Evolutionary conservation across 352 stramenopile species (phyloP), one percentile per base, ranked within the genome.

Genomic region (Phytophthora pluvialis): DNA sequence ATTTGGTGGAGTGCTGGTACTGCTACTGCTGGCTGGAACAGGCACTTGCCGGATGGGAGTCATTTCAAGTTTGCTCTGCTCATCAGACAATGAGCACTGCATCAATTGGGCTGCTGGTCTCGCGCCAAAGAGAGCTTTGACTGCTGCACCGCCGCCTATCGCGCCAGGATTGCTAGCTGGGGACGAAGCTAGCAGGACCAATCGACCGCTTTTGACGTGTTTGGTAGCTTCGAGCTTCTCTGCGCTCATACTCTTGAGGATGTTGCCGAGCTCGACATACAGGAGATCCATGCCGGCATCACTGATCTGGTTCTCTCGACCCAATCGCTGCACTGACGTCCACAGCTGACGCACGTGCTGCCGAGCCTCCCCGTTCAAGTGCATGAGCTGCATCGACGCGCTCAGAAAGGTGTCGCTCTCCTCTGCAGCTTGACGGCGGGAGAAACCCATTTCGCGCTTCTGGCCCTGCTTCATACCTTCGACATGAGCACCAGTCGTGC

Each of bases 281-380:
- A 86, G 31, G 55, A 80, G n/a, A 75, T 89, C 64, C 70, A 80
- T 51, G 46, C 72, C 51, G 31, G 74, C n/a, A 60, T 81, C 33
- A 64, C 70, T 46, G 80, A 93, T 70, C 69, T 78, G 25, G 50
- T 75, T 47, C 48, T 93, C 54, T 64, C 67, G 72, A 6, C 78
- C 78, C 2, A 93, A 69, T 8, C 71, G 72, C 50, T 93, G 84
- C 12, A 88, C 65, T 10, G 72, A 78, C 38, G 75, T 77, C 82
- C 84, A 93, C 9, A 93, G 57, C 57, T 90, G 78, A 9, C 82
- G 80, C 0, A 91, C 63, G 45, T 69, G 71, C 48, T 90, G 77
- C 0, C 76, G 80, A 29, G 71, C 65, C 28, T 91, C 78, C 58
- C 80, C 83, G 26, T 93, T 86, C 7, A 86, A 48, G 53, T 91